Percentiles rank a stretch among this genome's conserved stretches.
phyloP scores from a whole-genome alignment of 768 basidiomycete genomes.

The Rossbeevera mucosa region DNA sequence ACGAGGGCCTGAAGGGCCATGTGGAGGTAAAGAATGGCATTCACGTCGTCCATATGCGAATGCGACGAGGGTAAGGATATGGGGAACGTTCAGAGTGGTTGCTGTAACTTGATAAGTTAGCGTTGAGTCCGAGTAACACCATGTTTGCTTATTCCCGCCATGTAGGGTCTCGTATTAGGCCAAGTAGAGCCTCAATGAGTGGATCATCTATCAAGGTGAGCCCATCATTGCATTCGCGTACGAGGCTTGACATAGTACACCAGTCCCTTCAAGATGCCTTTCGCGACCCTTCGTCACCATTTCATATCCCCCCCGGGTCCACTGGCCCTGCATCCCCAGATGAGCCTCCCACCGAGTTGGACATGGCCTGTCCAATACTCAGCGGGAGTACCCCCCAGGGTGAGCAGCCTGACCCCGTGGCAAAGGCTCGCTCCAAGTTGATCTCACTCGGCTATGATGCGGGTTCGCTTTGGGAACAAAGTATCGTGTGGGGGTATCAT shows the following conservation, averaged over 20 bases:
- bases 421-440: conserved; percentile 42
- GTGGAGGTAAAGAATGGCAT: conserved; percentile 78
- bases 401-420: conserved; percentile 10
- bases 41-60: no score
- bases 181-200: conserved; percentile 11
- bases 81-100: no score
- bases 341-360: conserved; percentile 24
- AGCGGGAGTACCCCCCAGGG: neutral
- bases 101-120: no score
- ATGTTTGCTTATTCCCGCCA: conserved; percentile 9
- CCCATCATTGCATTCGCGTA: neutral
- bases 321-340: conserved; percentile 59
- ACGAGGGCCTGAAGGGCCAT: conserved; percentile 71
- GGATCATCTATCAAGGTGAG: conserved; percentile 27
- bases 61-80: no score
- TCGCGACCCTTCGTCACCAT: conserved; percentile 61
- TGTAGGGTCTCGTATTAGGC: neutral
- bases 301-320: conserved; percentile 55
- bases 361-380: conserved; percentile 5
- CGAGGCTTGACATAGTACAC: neutral
- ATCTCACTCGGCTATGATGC: conserved; percentile 52
- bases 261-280: conserved; percentile 62
- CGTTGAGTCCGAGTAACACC: neutral
- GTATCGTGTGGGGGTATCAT: conserved; percentile 75
- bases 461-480: conserved; percentile 71